Evolutionary conservation across 1,284 basidiomycete genomes (phyloP), one percentile per base, ranked within the genome.

Genomic region (Naganishia liquefaciens): DNA sequence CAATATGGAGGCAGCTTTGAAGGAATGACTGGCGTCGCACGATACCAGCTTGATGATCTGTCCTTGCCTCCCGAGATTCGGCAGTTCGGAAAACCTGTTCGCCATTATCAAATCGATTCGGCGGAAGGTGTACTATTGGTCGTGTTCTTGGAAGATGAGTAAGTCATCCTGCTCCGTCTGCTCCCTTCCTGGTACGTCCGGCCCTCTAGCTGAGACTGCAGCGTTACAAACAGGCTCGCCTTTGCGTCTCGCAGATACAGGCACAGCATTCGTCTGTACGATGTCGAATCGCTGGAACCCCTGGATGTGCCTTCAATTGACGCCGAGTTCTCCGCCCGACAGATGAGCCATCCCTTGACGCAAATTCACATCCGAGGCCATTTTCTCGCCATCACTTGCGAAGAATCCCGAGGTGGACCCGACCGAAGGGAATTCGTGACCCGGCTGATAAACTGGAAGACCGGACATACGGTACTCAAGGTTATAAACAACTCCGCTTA

Each of bases 291-390:
- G 23, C 19, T 58, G 17, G 21, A 58, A 23, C 55, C 55, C 11
- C 27, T 47, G 11, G 33, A 37, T 21, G n/a, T 33, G 17, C 43
- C 28, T 25, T 19, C 23, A 19, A 37, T 47, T 33, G 28, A 51
- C 19, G 55, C 55, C 7, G 55, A 58, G 21, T 58, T 58, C 30
- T 58, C 55, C 15, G 27, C 55, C 0, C n/a, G 21, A 6, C 55
- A 58, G 28, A 58, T 58, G 7, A 47, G 55, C 25, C 43, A 58
- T 58, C 55, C 55, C 28, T 47, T 58, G 55, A 37, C 55, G 30
- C 55, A 58, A 5, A 46, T 58, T 21, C 55, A 58, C 13, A 1
- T 58, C 6, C 43, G 55, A 23, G 55, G 55, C 5, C 19, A 47
- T 23, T 33, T 58, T 5, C 27, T 58, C 5, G 55, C 43, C n/a